phyloP scores from a whole-genome alignment of 148 eudicot genomes.

The Persicaria maculosa region DNA sequence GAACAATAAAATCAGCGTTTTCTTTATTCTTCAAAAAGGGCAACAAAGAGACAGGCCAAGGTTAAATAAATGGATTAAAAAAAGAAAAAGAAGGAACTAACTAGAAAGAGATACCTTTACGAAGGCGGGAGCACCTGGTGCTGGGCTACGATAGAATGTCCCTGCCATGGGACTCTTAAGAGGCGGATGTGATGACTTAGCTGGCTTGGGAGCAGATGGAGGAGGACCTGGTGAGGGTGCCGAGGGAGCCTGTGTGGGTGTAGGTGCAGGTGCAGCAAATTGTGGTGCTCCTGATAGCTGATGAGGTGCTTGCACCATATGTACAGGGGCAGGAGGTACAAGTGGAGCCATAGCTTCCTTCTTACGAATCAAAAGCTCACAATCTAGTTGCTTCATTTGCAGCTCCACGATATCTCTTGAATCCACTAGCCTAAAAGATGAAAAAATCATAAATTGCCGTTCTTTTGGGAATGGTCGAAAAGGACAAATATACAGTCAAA shows the following conservation, averaged over 20 bases:
- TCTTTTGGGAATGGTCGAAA: not conserved
- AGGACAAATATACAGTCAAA: not conserved
- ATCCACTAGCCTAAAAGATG: slow-evolving; percentile 62
- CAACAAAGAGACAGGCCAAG: not conserved
- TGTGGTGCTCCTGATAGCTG: slow-evolving; percentile 17
- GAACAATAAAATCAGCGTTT: not conserved
- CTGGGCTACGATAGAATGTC: slow-evolving; percentile 72
- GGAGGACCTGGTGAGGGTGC: slow-evolving; percentile 36
- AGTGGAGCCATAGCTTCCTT: slow-evolving; percentile 53
- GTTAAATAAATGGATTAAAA: not conserved
- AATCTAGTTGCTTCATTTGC: slow-evolving; percentile 61
- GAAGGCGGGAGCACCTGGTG: slow-evolving; percentile 71
- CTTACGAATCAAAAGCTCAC: slow-evolving; percentile 70
- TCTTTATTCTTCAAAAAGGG: not conserved
- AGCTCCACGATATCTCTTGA: slow-evolving; percentile 73
- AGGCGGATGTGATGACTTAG: slow-evolving; percentile 59
- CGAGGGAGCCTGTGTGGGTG: slow-evolving; percentile 22
- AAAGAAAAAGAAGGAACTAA: not conserved
- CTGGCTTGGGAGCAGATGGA: slow-evolving; percentile 33
- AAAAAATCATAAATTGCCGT: not conserved
- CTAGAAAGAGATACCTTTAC: slow-evolving; percentile 45
- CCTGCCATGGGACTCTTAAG: slow-evolving; percentile 81
- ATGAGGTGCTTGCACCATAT: slow-evolving; percentile 43
- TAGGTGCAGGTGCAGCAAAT: not conserved
- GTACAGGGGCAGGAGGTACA: slow-evolving; percentile 27